These are phyloP conservation scores for Zygotorulaspora sp. DNA, from an alignment of 805 yeast species.

Conservation along the genomic window DNA sequence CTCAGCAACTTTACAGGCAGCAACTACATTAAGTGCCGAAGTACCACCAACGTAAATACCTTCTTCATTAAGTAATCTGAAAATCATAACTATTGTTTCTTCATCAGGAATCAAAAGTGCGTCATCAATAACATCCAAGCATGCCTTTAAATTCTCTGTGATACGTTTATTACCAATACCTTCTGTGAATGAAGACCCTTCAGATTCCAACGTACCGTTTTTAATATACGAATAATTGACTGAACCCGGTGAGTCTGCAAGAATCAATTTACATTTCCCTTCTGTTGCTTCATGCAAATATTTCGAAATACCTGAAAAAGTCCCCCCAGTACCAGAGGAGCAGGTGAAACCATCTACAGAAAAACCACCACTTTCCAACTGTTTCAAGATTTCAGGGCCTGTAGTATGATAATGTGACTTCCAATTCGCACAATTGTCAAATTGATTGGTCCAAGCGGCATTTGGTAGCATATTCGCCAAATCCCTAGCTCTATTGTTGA, in stretches of 20 bases:
- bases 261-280: conserved; percentile 56
- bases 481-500: conserved; percentile 80
- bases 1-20: conserved; percentile 75
- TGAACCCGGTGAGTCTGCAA: conserved; percentile 95
- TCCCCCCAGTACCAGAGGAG: conserved; percentile 91
- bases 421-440: conserved; percentile 82
- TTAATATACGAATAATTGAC: conserved; percentile 74
- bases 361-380: conserved; percentile 51
- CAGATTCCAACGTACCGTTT: conserved; percentile 64
- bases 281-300: conserved; percentile 66
- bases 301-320: conserved; percentile 80
- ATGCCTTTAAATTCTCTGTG: conserved; percentile 74
- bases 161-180: conserved; percentile 96
- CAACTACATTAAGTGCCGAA: conserved; percentile 83
- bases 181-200: conserved; percentile 87
- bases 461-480: conserved; percentile 73
- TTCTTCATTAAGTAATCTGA: conserved; percentile 78
- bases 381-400: conserved; percentile 91
- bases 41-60: conserved; percentile 91
- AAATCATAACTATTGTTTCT: conserved; percentile 78
- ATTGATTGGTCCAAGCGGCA: conserved; percentile 92
- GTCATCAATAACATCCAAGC: conserved; percentile 69
- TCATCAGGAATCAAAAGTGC: conserved; percentile 76
- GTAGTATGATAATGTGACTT: conserved; percentile 86
- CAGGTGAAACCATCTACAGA: conserved; percentile 82